Base-by-base conservation (phyloP, 108 stramenopile genomes). In the Aureococcus anophagefferens region DNA sequence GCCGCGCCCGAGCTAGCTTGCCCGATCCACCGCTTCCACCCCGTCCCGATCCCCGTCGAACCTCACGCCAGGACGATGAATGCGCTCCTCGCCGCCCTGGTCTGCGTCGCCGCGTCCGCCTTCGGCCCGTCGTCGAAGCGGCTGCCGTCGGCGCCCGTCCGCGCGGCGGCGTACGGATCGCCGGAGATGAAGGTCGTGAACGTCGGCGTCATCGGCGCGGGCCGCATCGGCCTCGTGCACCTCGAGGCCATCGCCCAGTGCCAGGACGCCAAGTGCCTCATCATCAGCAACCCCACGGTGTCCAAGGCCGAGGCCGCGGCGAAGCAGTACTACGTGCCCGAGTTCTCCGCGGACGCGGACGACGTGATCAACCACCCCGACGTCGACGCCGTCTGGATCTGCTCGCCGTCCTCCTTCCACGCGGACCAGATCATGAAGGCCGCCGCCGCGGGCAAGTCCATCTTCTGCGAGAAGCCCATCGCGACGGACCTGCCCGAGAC, bases 371-470 rank as follows among this genome's bases (percentile, higher is more conserved):
- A 79, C 32, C 89, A 93, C 71, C 93, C 93, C 15, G 91, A 94
- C 0, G 93, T 94, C 30, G 93, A 96, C 79, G 95, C 95, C 34
- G 93, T 96, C 17, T 96, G 95, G 95, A 94, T 96, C 75, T 96
- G 95, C 81, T 94, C 93, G 33, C 95, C 95, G 14, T 91, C 89
- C 35, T 83, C 85, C 65, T 91, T 64, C 81, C 94, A 96, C 84
- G 94, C 93, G 33, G 92, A 93, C 46, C 94, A 94, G 80, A 94
- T 96, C 77, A 90, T 89, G 81, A 88, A 89, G 17, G 86, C 87
- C 67, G 94, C 94, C 65, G 92, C 91, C 14, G 87, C 89, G 78
- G 88, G 88, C 35, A 96, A 96, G 79, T 90, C 94, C 76, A 91
- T 96, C 62, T 96, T 96, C 70, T 94, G 94, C 78, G 94, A 96